These are phyloP conservation scores for Suillus variegatus DNA, from an alignment of 768 basidiomycete species.

Conservation along the genomic window DNA sequence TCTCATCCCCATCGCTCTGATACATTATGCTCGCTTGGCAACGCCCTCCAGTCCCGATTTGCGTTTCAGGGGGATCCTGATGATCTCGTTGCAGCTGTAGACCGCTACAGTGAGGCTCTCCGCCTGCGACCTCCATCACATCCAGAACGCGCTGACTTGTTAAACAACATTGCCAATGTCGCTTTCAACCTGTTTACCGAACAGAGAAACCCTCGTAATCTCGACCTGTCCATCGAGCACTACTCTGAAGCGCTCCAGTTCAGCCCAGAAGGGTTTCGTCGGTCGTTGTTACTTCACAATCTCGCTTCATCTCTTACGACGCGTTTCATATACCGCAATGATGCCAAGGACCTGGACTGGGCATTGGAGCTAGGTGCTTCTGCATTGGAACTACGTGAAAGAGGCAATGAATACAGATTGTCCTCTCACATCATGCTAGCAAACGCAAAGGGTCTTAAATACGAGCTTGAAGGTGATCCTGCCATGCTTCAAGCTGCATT, in stretches of 20 bases:
- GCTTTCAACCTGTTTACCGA: slow-evolving; percentile 27
- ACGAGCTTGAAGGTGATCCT: slow-evolving; percentile 8
- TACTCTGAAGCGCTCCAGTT: slow-evolving; percentile 27
- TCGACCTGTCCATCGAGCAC: slow-evolving; percentile 25
- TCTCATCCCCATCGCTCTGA: slow-evolving; percentile 11
- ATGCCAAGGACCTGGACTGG: slow-evolving; percentile 23
- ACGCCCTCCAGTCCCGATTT: slow-evolving; percentile 5
- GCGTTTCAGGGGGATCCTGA: slow-evolving; percentile 2
- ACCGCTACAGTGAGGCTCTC: slow-evolving; percentile 9
- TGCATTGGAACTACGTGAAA: slow-evolving; percentile 18
- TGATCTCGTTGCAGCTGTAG: slow-evolving; percentile 6
- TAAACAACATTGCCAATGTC: slow-evolving; percentile 19
- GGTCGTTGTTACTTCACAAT: slow-evolving; percentile 12
- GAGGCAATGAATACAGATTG: slow-evolving; percentile 20
- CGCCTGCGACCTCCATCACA: slow-evolving; percentile 7
- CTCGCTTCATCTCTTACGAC: slow-evolving; percentile 18
- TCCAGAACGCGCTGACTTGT: slow-evolving; percentile 5
- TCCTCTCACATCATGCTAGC: background rate
- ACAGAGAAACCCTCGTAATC: slow-evolving; percentile 21
- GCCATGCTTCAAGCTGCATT: slow-evolving; percentile 29
- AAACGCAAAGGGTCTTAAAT: background rate
- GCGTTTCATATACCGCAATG: slow-evolving; percentile 19
- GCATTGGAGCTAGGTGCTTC: slow-evolving; percentile 26
- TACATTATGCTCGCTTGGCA: slow-evolving; percentile 23
- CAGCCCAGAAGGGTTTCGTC: slow-evolving; percentile 11